phyloP scores from a whole-genome alignment of 2,329 filamentous ascomycete species.

The Penicillium carneum region DNA sequence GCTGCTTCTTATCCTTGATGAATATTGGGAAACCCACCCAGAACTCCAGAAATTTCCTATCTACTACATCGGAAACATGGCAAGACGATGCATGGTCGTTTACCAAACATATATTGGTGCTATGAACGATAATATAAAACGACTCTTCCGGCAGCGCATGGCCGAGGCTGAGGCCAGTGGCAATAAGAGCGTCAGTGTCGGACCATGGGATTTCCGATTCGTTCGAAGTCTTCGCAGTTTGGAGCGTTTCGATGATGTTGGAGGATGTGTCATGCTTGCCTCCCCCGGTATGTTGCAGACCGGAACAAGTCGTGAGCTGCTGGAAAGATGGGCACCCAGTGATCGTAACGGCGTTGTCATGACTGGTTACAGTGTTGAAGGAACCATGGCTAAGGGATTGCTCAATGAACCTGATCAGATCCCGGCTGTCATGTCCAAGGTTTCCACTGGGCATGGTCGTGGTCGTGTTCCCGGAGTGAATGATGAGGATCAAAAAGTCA shows the following conservation, averaged over 20 bases:
- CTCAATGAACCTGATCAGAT: constrained; percentile 95
- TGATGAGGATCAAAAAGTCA: constrained; percentile 79
- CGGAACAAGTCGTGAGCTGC: constrained; percentile 86
- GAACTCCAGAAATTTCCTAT: constrained; percentile 92
- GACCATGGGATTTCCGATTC: constrained; percentile 95
- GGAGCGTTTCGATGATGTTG: constrained; percentile 94
- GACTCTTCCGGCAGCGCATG: constrained; percentile 90
- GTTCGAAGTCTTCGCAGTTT: constrained; percentile 90
- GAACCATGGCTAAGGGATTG: constrained; percentile 96
- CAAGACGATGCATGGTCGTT: constrained; percentile 95
- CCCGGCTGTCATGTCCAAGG: constrained; percentile 85
- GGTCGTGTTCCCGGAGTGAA: constrained; percentile 68
- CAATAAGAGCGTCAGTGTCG: constrained; percentile 71
- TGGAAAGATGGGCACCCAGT: constrained; percentile 95
- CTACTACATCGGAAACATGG: constrained; percentile 95
- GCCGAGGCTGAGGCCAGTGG: constrained; percentile 84
- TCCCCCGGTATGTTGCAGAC: constrained; percentile 98
- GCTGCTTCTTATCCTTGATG: constrained; percentile 89
- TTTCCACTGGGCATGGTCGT: constrained; percentile 60
- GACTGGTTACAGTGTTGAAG: constrained; percentile 97
- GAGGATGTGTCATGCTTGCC: constrained; percentile 94
- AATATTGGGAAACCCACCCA: constrained; percentile 90
- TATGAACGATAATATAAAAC: constrained; percentile 99
- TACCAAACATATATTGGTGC: constrained; percentile 98
- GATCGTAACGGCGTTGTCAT: constrained; percentile 98